A percentile compares a stretch with the other conserved stretches of the same genome.
These are phyloP conservation scores for Peronospora belbahrii DNA, from an alignment of 352 stramenopile species.

Conservation along the genomic window DNA sequence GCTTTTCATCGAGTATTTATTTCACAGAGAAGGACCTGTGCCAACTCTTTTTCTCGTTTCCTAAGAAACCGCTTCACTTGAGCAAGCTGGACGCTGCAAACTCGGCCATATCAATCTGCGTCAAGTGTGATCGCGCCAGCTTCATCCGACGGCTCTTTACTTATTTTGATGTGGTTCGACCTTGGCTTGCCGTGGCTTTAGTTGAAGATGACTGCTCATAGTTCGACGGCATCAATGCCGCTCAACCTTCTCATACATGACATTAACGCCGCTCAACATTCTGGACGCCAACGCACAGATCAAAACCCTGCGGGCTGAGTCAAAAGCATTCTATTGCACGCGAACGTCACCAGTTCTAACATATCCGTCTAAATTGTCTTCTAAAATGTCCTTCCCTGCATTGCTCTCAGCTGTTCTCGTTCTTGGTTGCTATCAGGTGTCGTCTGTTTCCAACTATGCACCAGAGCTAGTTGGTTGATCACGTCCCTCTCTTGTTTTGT, in stretches of 20 bases:
- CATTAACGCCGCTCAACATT: neutral
- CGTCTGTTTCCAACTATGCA: constrained; percentile 6
- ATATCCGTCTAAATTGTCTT: constrained; percentile 41
- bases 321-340: constrained; percentile 41
- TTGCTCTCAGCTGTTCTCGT: constrained; percentile 24
- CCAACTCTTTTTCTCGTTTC: constrained; percentile 30
- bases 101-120: constrained; percentile 25
- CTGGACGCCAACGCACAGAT: neutral
- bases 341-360: constrained; percentile 40
- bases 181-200: constrained; percentile 18
- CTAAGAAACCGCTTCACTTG: constrained; percentile 10
- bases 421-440: constrained; percentile 6
- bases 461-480: constrained; percentile 5
- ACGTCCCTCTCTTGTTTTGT: constrained; percentile 16
- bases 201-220: neutral
- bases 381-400: constrained; percentile 33
- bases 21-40: constrained; percentile 34
- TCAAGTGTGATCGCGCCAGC: constrained; percentile 18
- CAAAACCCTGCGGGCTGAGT: constrained; percentile 12
- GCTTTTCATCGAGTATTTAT: too few relatives aligned
- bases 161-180: constrained; percentile 37
- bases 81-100: constrained; percentile 15
- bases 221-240: neutral
- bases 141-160: constrained; percentile 28
- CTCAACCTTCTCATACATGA: neutral